phyloP scores from a whole-genome alignment of 768 basidiomycete species.

The Flagelloscypha sp. region DNA sequence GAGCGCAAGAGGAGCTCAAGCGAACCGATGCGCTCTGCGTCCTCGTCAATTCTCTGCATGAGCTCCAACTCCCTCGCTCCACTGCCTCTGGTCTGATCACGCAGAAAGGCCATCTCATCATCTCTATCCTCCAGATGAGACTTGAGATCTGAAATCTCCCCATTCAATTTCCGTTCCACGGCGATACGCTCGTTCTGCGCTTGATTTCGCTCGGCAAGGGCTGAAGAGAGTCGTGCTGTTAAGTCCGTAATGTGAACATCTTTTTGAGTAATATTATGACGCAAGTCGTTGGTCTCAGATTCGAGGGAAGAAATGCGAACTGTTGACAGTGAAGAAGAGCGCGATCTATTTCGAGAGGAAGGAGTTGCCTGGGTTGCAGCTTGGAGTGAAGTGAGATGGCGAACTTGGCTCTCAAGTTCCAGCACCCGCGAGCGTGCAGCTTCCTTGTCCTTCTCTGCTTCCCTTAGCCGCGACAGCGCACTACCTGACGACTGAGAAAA shows the following conservation, averaged over 20 bases:
- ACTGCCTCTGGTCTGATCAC: conserved; percentile 28
- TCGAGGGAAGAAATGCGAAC: conserved; percentile 44
- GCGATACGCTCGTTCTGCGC: conserved; percentile 55
- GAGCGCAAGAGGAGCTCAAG: conserved; percentile 41
- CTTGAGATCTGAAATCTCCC: conserved; percentile 36
- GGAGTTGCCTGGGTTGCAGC: conserved; percentile 18
- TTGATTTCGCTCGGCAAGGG: conserved; percentile 40
- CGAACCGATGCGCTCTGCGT: conserved; percentile 55
- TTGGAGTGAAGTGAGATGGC: conserved; percentile 24
- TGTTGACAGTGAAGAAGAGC: conserved; percentile 53
- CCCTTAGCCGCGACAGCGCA: conserved; percentile 30
- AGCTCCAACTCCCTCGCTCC: conserved; percentile 52
- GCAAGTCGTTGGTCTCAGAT: conserved; percentile 44
- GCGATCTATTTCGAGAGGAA: conserved; percentile 31
- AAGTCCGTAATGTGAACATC: conserved; percentile 33
- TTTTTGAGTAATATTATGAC: conserved; percentile 33
- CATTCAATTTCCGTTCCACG: conserved; percentile 35
- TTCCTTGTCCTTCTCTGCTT: conserved; percentile 50
- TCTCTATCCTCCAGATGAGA: conserved; percentile 45
- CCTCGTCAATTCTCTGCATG: conserved; percentile 61
- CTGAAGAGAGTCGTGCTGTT: conserved; percentile 40
- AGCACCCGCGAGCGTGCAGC: conserved; percentile 48
- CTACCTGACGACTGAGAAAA: conserved; percentile 46
- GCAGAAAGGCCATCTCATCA: conserved; percentile 46
- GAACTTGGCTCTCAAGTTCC: conserved; percentile 43